phyloP scores from a whole-genome alignment of 768 basidiomycete species.

The Mycena leptocephala region DNA sequence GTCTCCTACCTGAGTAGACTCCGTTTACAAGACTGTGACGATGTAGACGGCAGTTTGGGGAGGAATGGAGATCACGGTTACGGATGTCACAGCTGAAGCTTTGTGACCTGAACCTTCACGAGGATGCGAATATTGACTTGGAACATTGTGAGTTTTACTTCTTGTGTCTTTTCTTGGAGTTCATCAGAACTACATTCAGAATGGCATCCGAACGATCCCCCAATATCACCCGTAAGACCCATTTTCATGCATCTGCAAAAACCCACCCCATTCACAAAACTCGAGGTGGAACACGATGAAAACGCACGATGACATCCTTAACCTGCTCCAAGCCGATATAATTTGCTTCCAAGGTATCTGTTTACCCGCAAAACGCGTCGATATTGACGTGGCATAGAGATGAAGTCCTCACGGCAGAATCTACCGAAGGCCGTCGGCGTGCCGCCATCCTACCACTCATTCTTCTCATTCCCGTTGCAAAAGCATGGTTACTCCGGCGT shows the following conservation, averaged over 20 bases:
- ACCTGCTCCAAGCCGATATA: conserved; percentile 89
- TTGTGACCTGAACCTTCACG: background rate
- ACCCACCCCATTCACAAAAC: background rate
- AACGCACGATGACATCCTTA: conserved; percentile 84
- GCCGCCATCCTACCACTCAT: conserved; percentile 85
- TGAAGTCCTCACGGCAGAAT: conserved; percentile 84
- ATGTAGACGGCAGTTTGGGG: too few species aligned
- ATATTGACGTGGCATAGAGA: conserved; percentile 64
- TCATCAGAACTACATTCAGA: conserved; percentile 62
- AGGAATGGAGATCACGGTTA: too few species aligned
- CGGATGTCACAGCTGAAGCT: background rate
- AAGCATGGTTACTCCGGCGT: conserved; percentile 96
- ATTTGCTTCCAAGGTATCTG: conserved; percentile 93
- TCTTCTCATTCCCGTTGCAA: conserved; percentile 89
- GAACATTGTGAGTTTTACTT: conserved; percentile 71
- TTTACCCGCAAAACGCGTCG: background rate
- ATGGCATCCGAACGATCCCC: conserved; percentile 89
- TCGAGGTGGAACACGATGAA: conserved; percentile 84
- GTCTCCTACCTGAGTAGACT: too few species aligned
- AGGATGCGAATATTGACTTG: conserved; percentile 78
- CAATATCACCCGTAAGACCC: conserved; percentile 90
- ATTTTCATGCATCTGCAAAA: background rate
- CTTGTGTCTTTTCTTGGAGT: conserved; percentile 1
- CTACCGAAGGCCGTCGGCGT: conserved; percentile 83
- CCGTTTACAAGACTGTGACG: too few species aligned